Evolutionary conservation across 2,329 filamentous ascomycete genomes (phyloP).

Genomic region (Botrytis byssoidea): DNA sequence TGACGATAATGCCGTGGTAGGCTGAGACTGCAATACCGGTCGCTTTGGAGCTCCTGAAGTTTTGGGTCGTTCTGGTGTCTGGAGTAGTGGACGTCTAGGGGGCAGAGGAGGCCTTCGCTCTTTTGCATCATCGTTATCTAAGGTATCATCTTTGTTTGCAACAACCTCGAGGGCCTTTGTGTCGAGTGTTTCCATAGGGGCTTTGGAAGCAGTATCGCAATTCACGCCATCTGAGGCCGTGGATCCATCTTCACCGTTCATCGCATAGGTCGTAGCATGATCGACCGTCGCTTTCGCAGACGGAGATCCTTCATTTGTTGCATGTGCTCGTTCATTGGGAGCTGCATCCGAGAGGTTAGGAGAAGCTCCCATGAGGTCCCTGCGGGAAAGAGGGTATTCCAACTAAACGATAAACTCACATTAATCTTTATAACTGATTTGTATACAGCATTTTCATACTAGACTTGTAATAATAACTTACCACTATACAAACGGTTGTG

Average conservation of each 20-base stretch:
- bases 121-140: constrained; percentile 34
- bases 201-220: constrained; percentile 1
- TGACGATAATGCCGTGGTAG: constrained; percentile 82
- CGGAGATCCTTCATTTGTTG: constrained; percentile 22
- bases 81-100: constrained; percentile 43
- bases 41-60: constrained; percentile 28
- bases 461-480: not conserved
- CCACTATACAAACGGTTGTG: not conserved
- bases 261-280: constrained; percentile 30
- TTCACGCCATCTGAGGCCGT: constrained; percentile 22
- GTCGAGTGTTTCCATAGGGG: not conserved
- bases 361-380: constrained; percentile 31
- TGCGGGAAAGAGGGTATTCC: not conserved
- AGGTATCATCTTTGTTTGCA: constrained; percentile 6
- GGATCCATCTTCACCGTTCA: constrained; percentile 29
- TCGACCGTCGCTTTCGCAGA: constrained; percentile 27
- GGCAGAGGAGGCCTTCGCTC: constrained; percentile 46
- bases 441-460: not conserved
- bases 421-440: not conserved
- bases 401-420: constrained; percentile 2
- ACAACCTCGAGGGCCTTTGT: not conserved
- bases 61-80: constrained; percentile 25
- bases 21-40: constrained; percentile 54
- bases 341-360: constrained; percentile 18
- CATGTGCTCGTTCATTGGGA: constrained; percentile 28